These are phyloP conservation scores for Halteria grandinella DNA, from an alignment of 73 alveolate species.

Conservation along the genomic window DNA sequence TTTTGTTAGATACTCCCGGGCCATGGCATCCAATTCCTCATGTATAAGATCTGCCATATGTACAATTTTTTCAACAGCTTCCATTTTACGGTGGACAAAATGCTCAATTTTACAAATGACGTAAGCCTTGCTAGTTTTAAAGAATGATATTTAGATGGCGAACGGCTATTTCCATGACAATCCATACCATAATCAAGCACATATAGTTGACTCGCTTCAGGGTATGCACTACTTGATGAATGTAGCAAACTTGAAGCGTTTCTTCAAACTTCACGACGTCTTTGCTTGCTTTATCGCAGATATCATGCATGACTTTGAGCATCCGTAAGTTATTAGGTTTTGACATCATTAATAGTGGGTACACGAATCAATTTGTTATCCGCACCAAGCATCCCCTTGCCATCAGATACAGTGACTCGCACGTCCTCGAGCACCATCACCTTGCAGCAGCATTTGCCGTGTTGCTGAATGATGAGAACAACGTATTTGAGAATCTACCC, in stretches of 20 bases:
- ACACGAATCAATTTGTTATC: slow-evolving; percentile 70
- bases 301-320: slow-evolving; percentile 81
- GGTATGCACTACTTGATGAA: slow-evolving; percentile 69
- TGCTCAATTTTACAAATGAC: slow-evolving; percentile 11
- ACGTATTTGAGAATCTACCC: slow-evolving; percentile 72
- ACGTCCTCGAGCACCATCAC: slow-evolving; percentile 87
- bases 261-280: slow-evolving; percentile 58
- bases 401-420: slow-evolving; percentile 76
- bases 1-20: slow-evolving; percentile 46
- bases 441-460: slow-evolving; percentile 80
- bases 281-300: slow-evolving; percentile 71
- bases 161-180: slow-evolving; percentile 73
- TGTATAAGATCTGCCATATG: slow-evolving; percentile 37
- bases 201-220: slow-evolving; percentile 74
- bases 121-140: background rate
- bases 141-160: slow-evolving; percentile 17
- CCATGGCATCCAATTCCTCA: slow-evolving; percentile 39
- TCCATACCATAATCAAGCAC: slow-evolving; percentile 66
- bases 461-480: slow-evolving; percentile 50
- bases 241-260: slow-evolving; percentile 48
- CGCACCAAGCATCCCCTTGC: slow-evolving; percentile 87
- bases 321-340: slow-evolving; percentile 60
- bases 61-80: slow-evolving; percentile 7
- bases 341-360: slow-evolving; percentile 57
- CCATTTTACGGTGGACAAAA: background rate